Conservation (phyloP, 2,329 filamentous ascomycete genomes). For the Cryphonectria radicalis region DNA sequence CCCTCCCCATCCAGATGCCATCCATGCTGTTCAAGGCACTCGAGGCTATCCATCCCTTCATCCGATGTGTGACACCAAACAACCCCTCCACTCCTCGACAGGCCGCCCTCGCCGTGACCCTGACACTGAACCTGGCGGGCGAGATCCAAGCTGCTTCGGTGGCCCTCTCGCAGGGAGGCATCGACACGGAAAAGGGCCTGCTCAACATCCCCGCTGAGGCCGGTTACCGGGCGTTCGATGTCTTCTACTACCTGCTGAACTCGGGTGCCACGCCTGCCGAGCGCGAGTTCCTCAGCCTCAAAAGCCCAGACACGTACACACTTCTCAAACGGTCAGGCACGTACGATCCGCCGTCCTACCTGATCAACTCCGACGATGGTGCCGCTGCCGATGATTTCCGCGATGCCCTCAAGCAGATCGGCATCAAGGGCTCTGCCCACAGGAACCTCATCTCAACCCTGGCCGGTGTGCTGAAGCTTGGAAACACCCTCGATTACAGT, state of each 20-base stretch:
- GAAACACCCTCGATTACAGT: conserved; percentile 84
- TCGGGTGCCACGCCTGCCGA: conserved; percentile 89
- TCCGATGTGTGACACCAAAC: conserved; percentile 83
- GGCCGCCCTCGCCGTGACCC: conserved; percentile 76
- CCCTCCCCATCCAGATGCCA: conserved; percentile 80
- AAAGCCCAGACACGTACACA: conserved; percentile 75
- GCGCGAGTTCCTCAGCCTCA: conserved; percentile 83
- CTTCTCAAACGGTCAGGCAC: conserved; percentile 83
- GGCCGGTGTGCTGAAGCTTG: conserved; percentile 86
- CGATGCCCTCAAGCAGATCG: conserved; percentile 83
- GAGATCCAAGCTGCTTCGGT: conserved; percentile 76
- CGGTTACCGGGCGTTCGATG: conserved; percentile 92
- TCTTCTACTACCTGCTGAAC: conserved; percentile 95
- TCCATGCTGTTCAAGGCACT: conserved; percentile 76
- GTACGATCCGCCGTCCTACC: conserved; percentile 82
- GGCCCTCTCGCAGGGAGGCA: conserved; percentile 82
- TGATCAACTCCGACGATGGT: conserved; percentile 89
- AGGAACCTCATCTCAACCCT: conserved; percentile 84
- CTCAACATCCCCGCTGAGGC: conserved; percentile 77
- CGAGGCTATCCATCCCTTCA: conserved; percentile 81
- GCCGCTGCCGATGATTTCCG: conserved; percentile 94
- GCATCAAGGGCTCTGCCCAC: conserved; percentile 85
- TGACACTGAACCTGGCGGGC: conserved; percentile 81
- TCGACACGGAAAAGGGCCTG: conserved; percentile 81
- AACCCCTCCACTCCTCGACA: conserved; percentile 86